Conservation (phyloP, 2,329 filamentous ascomycete genomes). For the Diplodia scrobiculata region DNA sequence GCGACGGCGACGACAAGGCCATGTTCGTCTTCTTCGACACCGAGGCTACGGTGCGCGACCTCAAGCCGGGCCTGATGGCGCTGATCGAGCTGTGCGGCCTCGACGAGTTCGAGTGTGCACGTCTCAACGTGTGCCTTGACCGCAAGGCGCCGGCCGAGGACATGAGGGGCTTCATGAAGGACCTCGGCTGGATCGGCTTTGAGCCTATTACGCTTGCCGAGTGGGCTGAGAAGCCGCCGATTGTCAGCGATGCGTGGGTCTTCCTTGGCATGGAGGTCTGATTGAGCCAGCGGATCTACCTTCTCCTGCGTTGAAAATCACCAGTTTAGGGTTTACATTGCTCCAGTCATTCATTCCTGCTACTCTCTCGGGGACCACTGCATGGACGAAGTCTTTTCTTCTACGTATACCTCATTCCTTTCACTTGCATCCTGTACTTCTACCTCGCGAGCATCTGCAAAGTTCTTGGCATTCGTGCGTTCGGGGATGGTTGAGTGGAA, state of each 20-base stretch:
- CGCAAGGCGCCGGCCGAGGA: constrained; percentile 63
- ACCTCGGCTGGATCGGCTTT: constrained; percentile 92
- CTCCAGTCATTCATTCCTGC: not conserved
- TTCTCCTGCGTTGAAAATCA: not conserved
- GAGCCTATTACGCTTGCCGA: constrained; percentile 76
- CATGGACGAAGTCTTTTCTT: not conserved
- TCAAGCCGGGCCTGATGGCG: constrained; percentile 88
- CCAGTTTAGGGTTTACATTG: not conserved
- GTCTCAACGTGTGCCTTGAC: constrained; percentile 80
- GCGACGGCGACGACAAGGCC: constrained; percentile 68
- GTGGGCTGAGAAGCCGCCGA: constrained; percentile 65
- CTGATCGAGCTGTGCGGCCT: constrained; percentile 83
- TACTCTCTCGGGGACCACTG: not conserved
- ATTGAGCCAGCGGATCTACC: not conserved
- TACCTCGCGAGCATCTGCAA: constrained; percentile 21
- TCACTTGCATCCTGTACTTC: constrained; percentile 10
- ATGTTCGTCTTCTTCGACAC: constrained; percentile 88
- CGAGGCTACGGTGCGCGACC: constrained; percentile 69
- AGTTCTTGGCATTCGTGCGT: constrained; percentile 10
- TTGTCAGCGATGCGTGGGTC: constrained; percentile 77
- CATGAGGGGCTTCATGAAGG: constrained; percentile 70
- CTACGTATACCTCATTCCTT: not conserved
- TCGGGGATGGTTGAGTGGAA: constrained; percentile 1
- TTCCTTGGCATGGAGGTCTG: constrained; percentile 86
- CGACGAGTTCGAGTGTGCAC: constrained; percentile 69